These are phyloP conservation scores for Aspergillus tanneri DNA, from an alignment of 2,329 filamentous ascomycete species.

Conservation along the genomic window DNA sequence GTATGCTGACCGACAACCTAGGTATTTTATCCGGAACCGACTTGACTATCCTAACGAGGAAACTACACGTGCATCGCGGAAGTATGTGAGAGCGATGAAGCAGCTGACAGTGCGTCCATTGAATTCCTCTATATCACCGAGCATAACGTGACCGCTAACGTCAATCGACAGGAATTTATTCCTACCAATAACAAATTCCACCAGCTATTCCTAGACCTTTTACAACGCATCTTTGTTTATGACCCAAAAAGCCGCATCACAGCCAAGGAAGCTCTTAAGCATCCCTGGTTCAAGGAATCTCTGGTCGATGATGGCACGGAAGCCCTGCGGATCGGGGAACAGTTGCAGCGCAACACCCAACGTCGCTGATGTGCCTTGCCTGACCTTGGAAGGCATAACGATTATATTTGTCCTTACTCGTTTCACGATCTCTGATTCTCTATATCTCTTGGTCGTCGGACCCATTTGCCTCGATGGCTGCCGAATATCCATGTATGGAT, in stretches of 20 bases:
- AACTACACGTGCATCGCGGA: slow-evolving; percentile 62
- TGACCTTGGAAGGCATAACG: too few species aligned
- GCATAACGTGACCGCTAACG: slow-evolving; percentile 16
- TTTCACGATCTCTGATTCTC: not conserved
- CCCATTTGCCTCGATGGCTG: slow-evolving; percentile 8
- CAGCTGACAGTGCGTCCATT: slow-evolving; percentile 53
- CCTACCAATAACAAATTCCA: slow-evolving; percentile 61
- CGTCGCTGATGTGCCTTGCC: slow-evolving; percentile 17
- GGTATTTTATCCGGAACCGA: slow-evolving; percentile 57
- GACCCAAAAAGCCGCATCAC: slow-evolving; percentile 65
- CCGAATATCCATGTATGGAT: slow-evolving; percentile 19
- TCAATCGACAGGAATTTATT: slow-evolving; percentile 58
- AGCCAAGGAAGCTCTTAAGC: slow-evolving; percentile 63
- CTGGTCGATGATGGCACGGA: slow-evolving; percentile 66
- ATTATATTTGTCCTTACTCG: too few species aligned
- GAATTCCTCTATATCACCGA: not conserved
- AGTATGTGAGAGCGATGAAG: slow-evolving; percentile 70
- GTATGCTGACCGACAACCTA: slow-evolving; percentile 39
- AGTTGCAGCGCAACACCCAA: slow-evolving; percentile 34
- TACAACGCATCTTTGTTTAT: slow-evolving; percentile 65
- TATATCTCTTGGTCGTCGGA: not conserved
- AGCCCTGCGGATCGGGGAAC: slow-evolving; percentile 57
- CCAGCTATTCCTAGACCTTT: slow-evolving; percentile 61
- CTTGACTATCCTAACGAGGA: slow-evolving; percentile 64
- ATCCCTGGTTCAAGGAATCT: slow-evolving; percentile 65